A percentile compares a stretch with the other conserved stretches of the same genome.
These are phyloP conservation scores for Scheffersomyces stambukii DNA, from an alignment of 1,139 yeast genomes.

Conservation along the genomic window DNA sequence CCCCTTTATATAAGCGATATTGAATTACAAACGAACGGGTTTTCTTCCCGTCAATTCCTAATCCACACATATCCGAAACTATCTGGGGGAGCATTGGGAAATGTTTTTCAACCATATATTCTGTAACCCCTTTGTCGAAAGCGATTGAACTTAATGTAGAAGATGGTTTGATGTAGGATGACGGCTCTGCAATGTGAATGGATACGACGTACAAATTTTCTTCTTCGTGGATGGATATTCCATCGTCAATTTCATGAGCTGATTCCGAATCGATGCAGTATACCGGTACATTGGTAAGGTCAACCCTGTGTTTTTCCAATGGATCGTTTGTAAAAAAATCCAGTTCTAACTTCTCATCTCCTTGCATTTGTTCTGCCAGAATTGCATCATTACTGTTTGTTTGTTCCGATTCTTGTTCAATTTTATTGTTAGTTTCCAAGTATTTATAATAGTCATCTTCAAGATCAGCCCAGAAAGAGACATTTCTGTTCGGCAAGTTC, in stretches of 20 bases:
- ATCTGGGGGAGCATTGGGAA: constrained; percentile 67
- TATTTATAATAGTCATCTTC: constrained; percentile 41
- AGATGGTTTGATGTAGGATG: constrained; percentile 51
- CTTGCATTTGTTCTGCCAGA: not conserved
- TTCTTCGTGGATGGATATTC: constrained; percentile 56
- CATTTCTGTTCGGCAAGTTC: constrained; percentile 35
- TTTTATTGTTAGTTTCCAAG: constrained; percentile 14
- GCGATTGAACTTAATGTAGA: constrained; percentile 58
- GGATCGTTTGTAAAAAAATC: constrained; percentile 37
- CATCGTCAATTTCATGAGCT: constrained; percentile 95
- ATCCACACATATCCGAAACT: constrained; percentile 51
- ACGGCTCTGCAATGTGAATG: constrained; percentile 87
- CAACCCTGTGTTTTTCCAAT: constrained; percentile 24
- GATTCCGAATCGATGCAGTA: constrained; percentile 80
- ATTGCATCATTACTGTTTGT: constrained; percentile 1
- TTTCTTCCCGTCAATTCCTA: constrained; percentile 44
- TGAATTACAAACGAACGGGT: constrained; percentile 39
- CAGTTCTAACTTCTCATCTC: constrained; percentile 1
- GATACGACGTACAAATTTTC: constrained; percentile 42
- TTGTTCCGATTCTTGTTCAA: no score
- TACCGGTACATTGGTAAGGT: constrained; percentile 46
- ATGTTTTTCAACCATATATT: constrained; percentile 67
- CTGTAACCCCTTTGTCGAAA: constrained; percentile 57
- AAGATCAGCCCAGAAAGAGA: constrained; percentile 33
- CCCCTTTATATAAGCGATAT: constrained; percentile 22